Percentiles rank a stretch among this genome's conserved stretches.
phyloP scores from a whole-genome alignment of 2,329 filamentous ascomycete species.

The Chaetomiaceae sp. region DNA sequence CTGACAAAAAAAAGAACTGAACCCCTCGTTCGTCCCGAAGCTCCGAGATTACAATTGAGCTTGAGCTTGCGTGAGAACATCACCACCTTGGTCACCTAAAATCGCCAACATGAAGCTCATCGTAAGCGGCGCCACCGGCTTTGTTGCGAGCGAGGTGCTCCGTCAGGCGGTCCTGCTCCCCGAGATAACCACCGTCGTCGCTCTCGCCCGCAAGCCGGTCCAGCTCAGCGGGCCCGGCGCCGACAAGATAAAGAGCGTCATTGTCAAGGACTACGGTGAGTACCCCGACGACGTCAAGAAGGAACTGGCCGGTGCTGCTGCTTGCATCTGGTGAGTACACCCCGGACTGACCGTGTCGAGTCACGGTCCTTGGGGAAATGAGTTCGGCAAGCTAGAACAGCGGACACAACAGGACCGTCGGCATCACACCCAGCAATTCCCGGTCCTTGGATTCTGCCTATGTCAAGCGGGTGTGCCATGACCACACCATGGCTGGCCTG shows the following conservation, averaged over 20 bases:
- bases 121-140: slow-evolving; percentile 39
- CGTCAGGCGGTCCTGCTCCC: slow-evolving; percentile 37
- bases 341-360: neutral
- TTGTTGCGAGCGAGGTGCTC: slow-evolving; percentile 39
- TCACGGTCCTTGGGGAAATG: neutral
- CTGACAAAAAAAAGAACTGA: no score
- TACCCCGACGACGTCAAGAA: slow-evolving; percentile 38
- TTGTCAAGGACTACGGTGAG: slow-evolving; percentile 36
- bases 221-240: slow-evolving; percentile 19
- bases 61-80: no score
- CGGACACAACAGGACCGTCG: slow-evolving; percentile 34
- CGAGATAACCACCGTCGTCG: slow-evolving; percentile 38
- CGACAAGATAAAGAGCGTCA: slow-evolving; percentile 39
- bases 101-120: slow-evolving; percentile 38
- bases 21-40: no score
- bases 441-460: slow-evolving; percentile 20
- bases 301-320: slow-evolving; percentile 38
- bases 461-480: slow-evolving; percentile 33
- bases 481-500: slow-evolving; percentile 30
- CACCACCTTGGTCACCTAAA: no score
- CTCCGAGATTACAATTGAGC: no score
- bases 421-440: slow-evolving; percentile 34
- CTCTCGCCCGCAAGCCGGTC: slow-evolving; percentile 37
- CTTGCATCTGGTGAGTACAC: slow-evolving; percentile 39
- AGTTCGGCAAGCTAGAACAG: no score